Percentiles rank a stretch among this genome's conserved stretches.
Evolutionary conservation across 2,329 filamentous ascomycete genomes (phyloP).

Genomic region (Cladosporium sp.): DNA sequence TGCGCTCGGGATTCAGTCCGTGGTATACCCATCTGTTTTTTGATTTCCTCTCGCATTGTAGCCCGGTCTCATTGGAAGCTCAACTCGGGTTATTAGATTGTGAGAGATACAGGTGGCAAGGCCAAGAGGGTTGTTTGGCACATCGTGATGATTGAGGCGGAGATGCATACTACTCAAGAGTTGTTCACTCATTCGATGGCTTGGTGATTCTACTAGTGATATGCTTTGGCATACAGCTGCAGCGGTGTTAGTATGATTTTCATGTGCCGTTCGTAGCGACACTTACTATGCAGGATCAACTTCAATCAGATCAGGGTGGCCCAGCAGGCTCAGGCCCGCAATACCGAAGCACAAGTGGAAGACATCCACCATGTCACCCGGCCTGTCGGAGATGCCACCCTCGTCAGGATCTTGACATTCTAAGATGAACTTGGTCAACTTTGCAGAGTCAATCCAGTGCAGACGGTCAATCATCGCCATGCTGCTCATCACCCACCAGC

Average conservation of each 20-base stretch:
- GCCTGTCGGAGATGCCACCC: slow-evolving; percentile 86
- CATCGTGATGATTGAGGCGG: not conserved
- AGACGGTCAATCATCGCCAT: slow-evolving; percentile 82
- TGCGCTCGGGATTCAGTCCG: slow-evolving; percentile 30
- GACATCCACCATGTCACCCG: slow-evolving; percentile 93
- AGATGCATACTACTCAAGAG: not conserved
- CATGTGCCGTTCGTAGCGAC: too few relatives aligned
- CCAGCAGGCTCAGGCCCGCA: slow-evolving; percentile 81
- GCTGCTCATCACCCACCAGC: slow-evolving; percentile 96
- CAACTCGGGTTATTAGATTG: slow-evolving; percentile 67
- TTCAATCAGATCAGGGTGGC: slow-evolving; percentile 71
- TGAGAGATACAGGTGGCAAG: slow-evolving; percentile 51
- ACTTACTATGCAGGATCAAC: slow-evolving; percentile 85
- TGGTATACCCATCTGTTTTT: slow-evolving; percentile 35
- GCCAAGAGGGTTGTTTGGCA: not conserved
- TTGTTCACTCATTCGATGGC: slow-evolving; percentile 1
- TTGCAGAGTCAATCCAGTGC: slow-evolving; percentile 89
- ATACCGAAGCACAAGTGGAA: slow-evolving; percentile 93
- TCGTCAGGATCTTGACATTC: slow-evolving; percentile 80
- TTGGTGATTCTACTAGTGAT: slow-evolving; percentile 58
- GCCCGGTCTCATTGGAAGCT: slow-evolving; percentile 59
- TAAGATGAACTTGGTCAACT: slow-evolving; percentile 79
- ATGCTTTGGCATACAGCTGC: slow-evolving; percentile 57
- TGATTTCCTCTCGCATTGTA: slow-evolving; percentile 70
- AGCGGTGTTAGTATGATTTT: slow-evolving; percentile 14